phyloP scores from a whole-genome alignment of 176 grass and related monocot species.

The Ananas comosus region DNA sequence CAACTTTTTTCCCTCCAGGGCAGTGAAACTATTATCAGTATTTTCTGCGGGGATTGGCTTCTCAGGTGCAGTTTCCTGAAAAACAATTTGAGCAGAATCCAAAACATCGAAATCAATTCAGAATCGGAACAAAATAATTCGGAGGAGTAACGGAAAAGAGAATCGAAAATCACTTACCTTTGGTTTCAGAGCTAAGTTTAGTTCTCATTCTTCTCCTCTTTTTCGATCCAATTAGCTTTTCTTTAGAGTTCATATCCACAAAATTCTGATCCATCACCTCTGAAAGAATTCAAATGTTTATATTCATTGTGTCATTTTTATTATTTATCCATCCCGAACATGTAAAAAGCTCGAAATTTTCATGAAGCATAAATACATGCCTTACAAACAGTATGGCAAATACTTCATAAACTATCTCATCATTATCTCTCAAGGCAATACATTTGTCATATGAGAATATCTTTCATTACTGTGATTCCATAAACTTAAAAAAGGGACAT shows the following conservation, averaged over 20 bases:
- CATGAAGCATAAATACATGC: neutral
- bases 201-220: conserved; percentile 4
- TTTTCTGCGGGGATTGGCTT: neutral
- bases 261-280: conserved; percentile 22
- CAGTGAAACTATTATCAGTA: neutral
- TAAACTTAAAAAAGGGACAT: too few species aligned
- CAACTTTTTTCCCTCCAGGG: too few species aligned
- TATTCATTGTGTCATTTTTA: neutral
- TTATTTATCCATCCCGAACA: neutral
- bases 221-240: neutral
- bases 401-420: too few species aligned
- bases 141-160: neutral
- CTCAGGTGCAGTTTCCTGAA: neutral
- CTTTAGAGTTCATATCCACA: neutral
- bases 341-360: neutral
- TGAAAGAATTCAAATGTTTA: neutral
- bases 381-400: neutral
- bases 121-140: neutral
- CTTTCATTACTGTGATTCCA: neutral
- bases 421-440: neutral
- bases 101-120: neutral
- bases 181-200: neutral
- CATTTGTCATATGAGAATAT: neutral
- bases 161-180: neutral
- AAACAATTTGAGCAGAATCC: neutral